A percentile compares a stretch with the other conserved stretches of the same genome.
phyloP scores from a whole-genome alignment of 2,329 filamentous ascomycete genomes.

The Cladophialophora bantiana region DNA sequence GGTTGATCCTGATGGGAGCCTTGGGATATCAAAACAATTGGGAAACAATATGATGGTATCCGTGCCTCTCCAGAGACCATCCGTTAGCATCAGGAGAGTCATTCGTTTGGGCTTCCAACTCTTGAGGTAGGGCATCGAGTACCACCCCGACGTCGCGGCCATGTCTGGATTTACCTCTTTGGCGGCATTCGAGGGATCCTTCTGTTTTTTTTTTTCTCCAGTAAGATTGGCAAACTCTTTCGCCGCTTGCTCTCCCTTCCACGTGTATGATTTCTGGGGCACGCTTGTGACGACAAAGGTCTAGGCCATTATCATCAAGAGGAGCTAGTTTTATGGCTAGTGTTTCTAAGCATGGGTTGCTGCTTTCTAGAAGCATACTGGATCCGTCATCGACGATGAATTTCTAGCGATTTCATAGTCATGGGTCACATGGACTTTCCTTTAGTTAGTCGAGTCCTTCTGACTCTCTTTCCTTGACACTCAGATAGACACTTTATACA shows the following conservation, averaged over 20 bases:
- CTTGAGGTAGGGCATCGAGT: background rate
- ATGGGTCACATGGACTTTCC: background rate
- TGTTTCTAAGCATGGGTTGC: slow-evolving; percentile 36
- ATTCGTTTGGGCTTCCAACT: background rate
- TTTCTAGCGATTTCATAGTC: slow-evolving; percentile 21
- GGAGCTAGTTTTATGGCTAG: slow-evolving; percentile 40
- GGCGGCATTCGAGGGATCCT: background rate
- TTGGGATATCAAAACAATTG: too few relatives aligned
- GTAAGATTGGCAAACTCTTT: background rate
- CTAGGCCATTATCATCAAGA: slow-evolving; percentile 44
- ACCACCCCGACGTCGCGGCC: background rate
- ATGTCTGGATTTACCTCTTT: background rate
- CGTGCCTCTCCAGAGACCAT: slow-evolving; percentile 10
- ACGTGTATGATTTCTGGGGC: background rate
- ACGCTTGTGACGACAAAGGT: slow-evolving; percentile 36
- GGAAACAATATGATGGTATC: too few relatives aligned
- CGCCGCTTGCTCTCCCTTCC: background rate
- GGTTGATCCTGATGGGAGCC: slow-evolving; percentile 29
- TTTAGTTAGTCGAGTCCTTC: too few relatives aligned
- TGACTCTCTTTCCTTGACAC: too few relatives aligned
- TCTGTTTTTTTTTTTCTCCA: background rate
- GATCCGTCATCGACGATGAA: slow-evolving; percentile 43
- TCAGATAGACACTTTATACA: too few relatives aligned
- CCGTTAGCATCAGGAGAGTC: slow-evolving; percentile 8
- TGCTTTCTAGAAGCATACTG: slow-evolving; percentile 41